Base-by-base conservation (phyloP, 345 rosid genomes). In the Kandelia obovata region DNA sequence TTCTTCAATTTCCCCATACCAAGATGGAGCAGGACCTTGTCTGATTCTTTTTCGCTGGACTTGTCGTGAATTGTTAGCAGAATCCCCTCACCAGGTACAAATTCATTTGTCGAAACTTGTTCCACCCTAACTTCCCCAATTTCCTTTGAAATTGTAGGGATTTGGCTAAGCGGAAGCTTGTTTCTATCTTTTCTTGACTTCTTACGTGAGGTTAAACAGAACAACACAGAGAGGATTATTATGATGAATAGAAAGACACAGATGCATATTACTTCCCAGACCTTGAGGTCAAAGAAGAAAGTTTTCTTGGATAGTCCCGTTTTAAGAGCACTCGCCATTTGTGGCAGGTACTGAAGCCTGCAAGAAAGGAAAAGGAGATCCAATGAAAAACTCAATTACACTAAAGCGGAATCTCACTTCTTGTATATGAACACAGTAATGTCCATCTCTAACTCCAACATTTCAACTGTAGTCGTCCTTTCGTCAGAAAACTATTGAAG, bases 61-160 rank as follows among this genome's bases (percentile, higher is more conserved):
- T 87, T 88, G 67, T 89, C 95, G 57, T 87, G 93, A 76, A 89
- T 89, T 31, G 89, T 84, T 28, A 87, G 87, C 53, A 89, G 92
- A 65, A 89, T 83, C 32, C 96, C 92, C 34, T 89, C 92, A 32
- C 76, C 78, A 10, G 95, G 97, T 56, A 78, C 84, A 74, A 92
- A 89, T 69, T 88, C 83, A 73, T 74, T 80, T 8, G 85, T 61
- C 13, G 96, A 84, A 23, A 85, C 81, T 70, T 94, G 96, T 75
- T 94, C 98, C 73, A 94, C 92, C 61, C 88, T 79, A 25, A 94
- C 96, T 75, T 94, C 98, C 83, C 86, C 89, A 66, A 94, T 94
- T 80, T 94, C 98, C 78, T 94, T 94, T 1, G 98, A 94, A 65
- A 89, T 86, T 30, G 87, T 53, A 20, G 96, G 98, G 67, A 86